A percentile compares a stretch with the other conserved stretches of the same genome.
Conservation (phyloP, 345 rosid species). For the Gynandropsis gynandra region DNA sequence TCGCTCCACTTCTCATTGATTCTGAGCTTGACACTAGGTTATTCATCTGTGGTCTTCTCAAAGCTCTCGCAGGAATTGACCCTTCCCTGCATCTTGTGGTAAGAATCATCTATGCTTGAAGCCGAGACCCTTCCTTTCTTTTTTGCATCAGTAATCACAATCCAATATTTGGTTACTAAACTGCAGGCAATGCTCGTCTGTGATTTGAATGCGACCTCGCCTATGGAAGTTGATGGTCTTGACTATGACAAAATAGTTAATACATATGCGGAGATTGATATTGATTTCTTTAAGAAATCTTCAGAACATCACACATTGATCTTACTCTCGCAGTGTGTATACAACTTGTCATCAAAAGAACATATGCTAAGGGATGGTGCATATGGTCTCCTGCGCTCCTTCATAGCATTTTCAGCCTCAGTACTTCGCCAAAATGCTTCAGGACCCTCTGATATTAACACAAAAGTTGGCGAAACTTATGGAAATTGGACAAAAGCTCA, state of each 20-base stretch:
- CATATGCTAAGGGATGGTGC: conserved; percentile 72
- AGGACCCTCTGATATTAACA: conserved; percentile 21
- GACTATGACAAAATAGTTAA: conserved; percentile 62
- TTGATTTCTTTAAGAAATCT: conserved; percentile 40
- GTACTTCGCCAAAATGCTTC: conserved; percentile 36
- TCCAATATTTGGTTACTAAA: conserved; percentile 18
- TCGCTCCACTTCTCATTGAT: conserved; percentile 63
- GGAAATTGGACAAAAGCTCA: conserved; percentile 51
- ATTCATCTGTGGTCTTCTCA: conserved; percentile 64
- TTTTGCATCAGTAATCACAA: conserved; percentile 11
- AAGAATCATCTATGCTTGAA: conserved; percentile 22
- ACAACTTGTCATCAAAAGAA: conserved; percentile 70
- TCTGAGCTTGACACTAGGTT: conserved; percentile 53
- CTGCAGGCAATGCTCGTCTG: conserved; percentile 61
- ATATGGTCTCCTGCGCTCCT: conserved; percentile 53
- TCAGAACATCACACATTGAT: conserved; percentile 51
- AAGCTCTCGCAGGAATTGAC: conserved; percentile 59
- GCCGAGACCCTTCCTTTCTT: conserved; percentile 13
- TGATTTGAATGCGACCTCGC: conserved; percentile 66
- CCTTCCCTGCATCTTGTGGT: conserved; percentile 56
- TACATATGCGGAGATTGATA: conserved; percentile 59
- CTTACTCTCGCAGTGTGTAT: conserved; percentile 68
- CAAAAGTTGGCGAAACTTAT: conserved; percentile 28
- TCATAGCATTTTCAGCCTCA: conserved; percentile 59
- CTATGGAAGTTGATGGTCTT: conserved; percentile 63